Base-by-base conservation (phyloP, 202 grass and related monocot genomes). In the Musa balbisiana region DNA sequence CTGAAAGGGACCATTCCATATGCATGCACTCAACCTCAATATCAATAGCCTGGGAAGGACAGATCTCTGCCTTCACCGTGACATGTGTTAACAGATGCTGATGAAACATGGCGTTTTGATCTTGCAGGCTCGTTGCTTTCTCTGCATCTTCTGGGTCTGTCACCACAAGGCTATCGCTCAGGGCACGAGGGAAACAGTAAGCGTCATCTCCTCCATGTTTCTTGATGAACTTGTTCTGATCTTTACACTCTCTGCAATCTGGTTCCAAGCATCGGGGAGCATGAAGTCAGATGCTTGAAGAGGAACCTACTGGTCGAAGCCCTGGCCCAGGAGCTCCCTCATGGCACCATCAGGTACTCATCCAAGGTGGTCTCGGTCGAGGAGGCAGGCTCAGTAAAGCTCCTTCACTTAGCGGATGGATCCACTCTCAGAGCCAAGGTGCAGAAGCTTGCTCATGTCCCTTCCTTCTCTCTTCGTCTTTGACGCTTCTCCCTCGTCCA, bases 331-430 rank as follows among this genome's bases (percentile, higher is more conserved):
- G 84, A 85, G 56, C 72, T 96, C 43, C 92, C 86, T 2, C 25
- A 10, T 16, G 86, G 76, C 84, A 84, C 84, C 24, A 84, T 96
- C 74, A 87, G 86, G 73, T 96, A 84, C 75, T 96, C 92, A 67
- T 91, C 88, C 43, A 89, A 82, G 72, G 76, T 96, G 22, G 88
- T 87, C 10, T 77, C 67, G 9, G 85, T 96, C 59, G 75, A 91
- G 67, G 84, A 89, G 13, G 78, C 85, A 8, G 54, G 70, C 69
- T n/a, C 50, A 15, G 52, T 72, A 63, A 91, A 96, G 80, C 25
- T 87, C 15, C 26, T 96, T 1, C 88, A 87, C 2, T 78, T 89
- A 10, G 68, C 80, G 1, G 82, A 91, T 58, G 89, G 86, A 0
- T 82, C 82, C 26, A 24, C 77, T 15, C 54, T 87, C 19, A 84